Base-by-base conservation (phyloP, 768 basidiomycete species). In the Tylopilus plumbeoviolaceoides region DNA sequence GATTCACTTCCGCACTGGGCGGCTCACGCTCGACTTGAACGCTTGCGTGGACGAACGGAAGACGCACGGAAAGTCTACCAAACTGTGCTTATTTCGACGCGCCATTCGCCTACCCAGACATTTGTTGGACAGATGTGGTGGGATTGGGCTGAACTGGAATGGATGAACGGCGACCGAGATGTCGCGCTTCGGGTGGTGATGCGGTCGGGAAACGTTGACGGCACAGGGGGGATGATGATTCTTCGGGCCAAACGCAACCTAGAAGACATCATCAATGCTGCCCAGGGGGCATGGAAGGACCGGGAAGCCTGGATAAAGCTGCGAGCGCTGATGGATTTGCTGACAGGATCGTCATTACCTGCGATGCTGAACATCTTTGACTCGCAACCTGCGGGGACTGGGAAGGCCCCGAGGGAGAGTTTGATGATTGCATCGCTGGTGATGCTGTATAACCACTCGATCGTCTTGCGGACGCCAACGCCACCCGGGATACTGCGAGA, bases 81-180 rank as follows among this genome's bases (percentile, higher is more conserved):
- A 58, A 83, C 84, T 2, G 74, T 87, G 7, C 77, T 89, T 18
- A 70, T 76, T 39, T 71, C 78, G 7, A 72, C 81, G 2, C 70
- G 74, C 3, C 68, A 72, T 23, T 47, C 67, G 15, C 61, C 68
- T 7, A 68, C 65, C 11, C 67, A 70, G 30, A 62, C 63, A 5
- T 77, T 73, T 30, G 62, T 70, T 15, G 72, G 77, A 20, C 66
- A 66, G 51, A 63, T 92, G 55, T 92, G 87, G 87, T 90, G 84
- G 83, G 81, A 85, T 59, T 92, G 89, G 87, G 86, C 84, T 1
- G 85, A 92, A 60, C 78, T 89, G 78, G 89, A 91, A 67, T 93
- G 90, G 90, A 64, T 89, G 11, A 65, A 72, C 14, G 78, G 81
- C 1, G 59, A 76, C 30, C 63, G 72, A 18, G 76, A 80, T 30